A percentile compares a stretch with the other conserved stretches of the same genome.
Evolutionary conservation across 441 rosid genomes (phyloP).

Genomic region (Capsella rubella): DNA sequence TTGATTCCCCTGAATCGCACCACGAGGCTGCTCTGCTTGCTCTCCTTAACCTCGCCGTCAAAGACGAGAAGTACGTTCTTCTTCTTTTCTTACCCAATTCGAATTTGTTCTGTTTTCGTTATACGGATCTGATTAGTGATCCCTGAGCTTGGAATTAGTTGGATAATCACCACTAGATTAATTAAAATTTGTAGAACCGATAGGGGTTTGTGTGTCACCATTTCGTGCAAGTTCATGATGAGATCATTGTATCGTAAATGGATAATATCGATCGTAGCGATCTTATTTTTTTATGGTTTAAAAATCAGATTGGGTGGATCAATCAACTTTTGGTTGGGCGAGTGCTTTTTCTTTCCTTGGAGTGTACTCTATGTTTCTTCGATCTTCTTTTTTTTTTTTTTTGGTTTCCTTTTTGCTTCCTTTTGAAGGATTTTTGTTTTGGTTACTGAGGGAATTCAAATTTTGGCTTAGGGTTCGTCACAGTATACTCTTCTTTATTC

Average conservation of each 20-base stretch:
- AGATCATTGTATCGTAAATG: constrained; percentile 19
- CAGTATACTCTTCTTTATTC: constrained; percentile 31
- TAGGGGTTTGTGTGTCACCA: no score
- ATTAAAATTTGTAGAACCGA: no score
- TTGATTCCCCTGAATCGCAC: constrained; percentile 53
- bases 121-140: constrained; percentile 21
- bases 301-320: constrained; percentile 33
- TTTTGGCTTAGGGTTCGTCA: constrained; percentile 41
- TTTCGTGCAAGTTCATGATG: no score
- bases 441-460: constrained; percentile 13
- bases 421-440: constrained; percentile 15
- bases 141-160: constrained; percentile 13
- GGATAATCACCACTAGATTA: neutral
- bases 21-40: constrained; percentile 85
- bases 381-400: neutral
- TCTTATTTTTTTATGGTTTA: constrained; percentile 4
- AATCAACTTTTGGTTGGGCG: constrained; percentile 27
- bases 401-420: neutral
- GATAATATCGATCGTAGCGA: constrained; percentile 23
- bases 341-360: constrained; percentile 44
- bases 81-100: neutral
- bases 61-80: constrained; percentile 78
- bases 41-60: constrained; percentile 93
- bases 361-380: constrained; percentile 23
- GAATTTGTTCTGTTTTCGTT: constrained; percentile 30